Evolutionary conservation across 2,329 filamentous ascomycete species (phyloP).

Genomic region (Microdochium trichocladiopsis): DNA sequence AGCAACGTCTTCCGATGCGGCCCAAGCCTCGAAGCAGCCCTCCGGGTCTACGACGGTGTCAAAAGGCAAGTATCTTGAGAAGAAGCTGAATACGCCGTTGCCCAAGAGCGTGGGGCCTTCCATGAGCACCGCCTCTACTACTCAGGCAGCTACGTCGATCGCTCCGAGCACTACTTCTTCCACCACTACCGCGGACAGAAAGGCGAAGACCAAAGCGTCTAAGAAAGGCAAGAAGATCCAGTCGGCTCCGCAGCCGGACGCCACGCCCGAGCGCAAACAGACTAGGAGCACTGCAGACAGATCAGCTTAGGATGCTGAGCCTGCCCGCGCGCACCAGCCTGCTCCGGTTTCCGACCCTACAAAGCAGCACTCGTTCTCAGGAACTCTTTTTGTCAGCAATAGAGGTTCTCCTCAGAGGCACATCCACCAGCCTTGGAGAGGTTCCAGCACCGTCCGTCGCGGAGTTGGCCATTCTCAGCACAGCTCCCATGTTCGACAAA

Average conservation of each 20-base stretch:
- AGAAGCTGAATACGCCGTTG: too few relatives aligned
- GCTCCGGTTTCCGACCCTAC: background rate
- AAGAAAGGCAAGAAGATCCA: background rate
- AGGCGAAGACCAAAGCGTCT: too few relatives aligned
- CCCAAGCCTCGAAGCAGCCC: too few relatives aligned
- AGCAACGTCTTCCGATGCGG: too few relatives aligned
- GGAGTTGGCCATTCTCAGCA: background rate
- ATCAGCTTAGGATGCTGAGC: background rate
- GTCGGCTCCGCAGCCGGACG: background rate
- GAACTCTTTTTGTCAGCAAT: background rate
- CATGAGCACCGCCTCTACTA: too few relatives aligned
- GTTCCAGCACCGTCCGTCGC: background rate
- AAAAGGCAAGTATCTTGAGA: too few relatives aligned
- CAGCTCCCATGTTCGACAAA: background rate
- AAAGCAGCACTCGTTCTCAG: background rate
- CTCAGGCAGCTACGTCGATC: too few relatives aligned
- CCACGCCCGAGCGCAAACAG: background rate
- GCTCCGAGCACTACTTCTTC: too few relatives aligned
- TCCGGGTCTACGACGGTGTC: too few relatives aligned
- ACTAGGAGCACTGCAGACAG: background rate
- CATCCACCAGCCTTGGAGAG: background rate
- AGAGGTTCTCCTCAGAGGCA: background rate
- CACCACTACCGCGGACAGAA: too few relatives aligned
- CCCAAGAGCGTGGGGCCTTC: too few relatives aligned
- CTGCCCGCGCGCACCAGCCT: background rate